These are phyloP conservation scores for Cylindrotheca closterium DNA, from an alignment of 108 stramenopile species.

Conservation along the genomic window DNA sequence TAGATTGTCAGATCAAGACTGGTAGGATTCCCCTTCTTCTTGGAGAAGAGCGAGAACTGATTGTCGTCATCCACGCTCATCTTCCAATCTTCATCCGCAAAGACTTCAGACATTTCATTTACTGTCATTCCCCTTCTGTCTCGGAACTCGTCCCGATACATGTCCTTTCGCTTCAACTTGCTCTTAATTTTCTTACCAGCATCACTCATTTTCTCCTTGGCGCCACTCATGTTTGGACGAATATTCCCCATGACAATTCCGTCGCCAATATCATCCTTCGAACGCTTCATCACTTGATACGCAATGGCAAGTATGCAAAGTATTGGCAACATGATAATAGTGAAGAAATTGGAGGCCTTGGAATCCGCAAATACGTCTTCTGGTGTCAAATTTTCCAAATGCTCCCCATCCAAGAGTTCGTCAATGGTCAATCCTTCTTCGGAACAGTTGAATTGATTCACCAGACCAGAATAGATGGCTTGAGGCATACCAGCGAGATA, in stretches of 20 bases:
- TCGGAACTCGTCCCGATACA: background rate
- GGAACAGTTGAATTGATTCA: slow-evolving; percentile 26
- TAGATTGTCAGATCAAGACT: background rate
- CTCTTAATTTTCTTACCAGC: background rate
- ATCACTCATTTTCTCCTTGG: background rate
- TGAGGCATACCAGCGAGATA: slow-evolving; percentile 3
- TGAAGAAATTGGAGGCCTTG: too few species aligned
- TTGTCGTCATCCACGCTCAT: background rate
- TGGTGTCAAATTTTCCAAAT: background rate
- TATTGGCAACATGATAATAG: background rate
- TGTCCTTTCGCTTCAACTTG: too few species aligned
- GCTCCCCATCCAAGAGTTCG: background rate
- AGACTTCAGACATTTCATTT: background rate
- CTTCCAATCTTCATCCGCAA: background rate
- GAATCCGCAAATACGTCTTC: background rate
- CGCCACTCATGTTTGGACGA: background rate
- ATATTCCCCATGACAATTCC: background rate
- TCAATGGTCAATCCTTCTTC: background rate
- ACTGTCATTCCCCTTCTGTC: background rate
- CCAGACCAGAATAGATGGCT: slow-evolving; percentile 12
- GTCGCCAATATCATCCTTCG: background rate
- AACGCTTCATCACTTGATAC: too few species aligned
- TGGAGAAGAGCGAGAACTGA: background rate
- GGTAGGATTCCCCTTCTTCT: background rate
- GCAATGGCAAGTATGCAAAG: background rate